These are phyloP conservation scores for Trapa incisa DNA, from an alignment of 345 rosid genomes.

Conservation along the genomic window DNA sequence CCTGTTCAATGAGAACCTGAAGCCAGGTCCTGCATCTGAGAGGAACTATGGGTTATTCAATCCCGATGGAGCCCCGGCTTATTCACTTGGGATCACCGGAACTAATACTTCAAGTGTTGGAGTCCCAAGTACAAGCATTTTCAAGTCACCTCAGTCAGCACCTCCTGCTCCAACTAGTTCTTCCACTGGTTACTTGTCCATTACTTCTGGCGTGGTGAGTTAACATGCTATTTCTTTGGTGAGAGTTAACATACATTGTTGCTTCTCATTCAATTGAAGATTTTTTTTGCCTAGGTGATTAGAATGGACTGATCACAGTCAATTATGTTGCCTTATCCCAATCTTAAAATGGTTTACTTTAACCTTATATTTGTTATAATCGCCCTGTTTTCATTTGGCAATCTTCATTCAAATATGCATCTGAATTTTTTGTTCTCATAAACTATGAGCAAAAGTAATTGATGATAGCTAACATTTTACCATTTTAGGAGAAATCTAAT, in stretches of 20 bases:
- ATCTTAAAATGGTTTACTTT: too few species aligned
- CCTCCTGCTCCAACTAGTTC: conserved; percentile 4
- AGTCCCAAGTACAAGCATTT: neutral
- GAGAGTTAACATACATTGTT: neutral
- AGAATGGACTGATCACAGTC: neutral
- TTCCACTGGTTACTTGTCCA: conserved; percentile 14
- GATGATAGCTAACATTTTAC: neutral
- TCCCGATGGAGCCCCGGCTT: conserved; percentile 75
- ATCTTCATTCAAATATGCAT: neutral
- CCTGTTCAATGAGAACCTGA: conserved; percentile 86
- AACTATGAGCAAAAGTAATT: neutral
- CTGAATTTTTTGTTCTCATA: neutral
- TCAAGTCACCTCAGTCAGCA: neutral
- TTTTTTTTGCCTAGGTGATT: neutral
- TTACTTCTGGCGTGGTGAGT: conserved; percentile 10
- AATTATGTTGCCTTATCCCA: neutral
- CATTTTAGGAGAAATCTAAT: neutral
- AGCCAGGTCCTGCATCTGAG: conserved; percentile 90
- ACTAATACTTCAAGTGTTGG: conserved; percentile 1
- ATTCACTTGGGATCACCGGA: conserved; percentile 29
- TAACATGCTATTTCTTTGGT: neutral
- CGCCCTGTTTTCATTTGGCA: neutral
- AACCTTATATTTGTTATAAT: neutral
- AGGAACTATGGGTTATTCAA: conserved; percentile 87
- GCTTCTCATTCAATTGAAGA: neutral